Percentiles rank a stretch among this genome's conserved stretches.
Conservation (phyloP, 2,329 filamentous ascomycete genomes). For the Pyrenophora tritici-repentis region DNA sequence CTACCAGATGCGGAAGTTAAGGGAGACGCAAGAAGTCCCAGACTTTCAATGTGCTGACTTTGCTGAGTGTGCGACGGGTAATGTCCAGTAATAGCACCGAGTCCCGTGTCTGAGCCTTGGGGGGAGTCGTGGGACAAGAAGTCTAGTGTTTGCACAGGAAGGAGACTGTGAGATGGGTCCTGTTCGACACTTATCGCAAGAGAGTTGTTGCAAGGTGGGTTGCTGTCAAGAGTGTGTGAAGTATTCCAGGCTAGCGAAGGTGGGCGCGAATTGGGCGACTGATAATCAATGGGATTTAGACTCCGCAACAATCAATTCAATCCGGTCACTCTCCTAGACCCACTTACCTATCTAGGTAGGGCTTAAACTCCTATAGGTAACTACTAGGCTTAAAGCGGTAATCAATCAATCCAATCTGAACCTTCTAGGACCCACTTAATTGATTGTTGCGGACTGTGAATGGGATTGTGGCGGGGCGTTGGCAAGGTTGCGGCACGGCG, state of each 20-base stretch:
- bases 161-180: constrained; percentile 15
- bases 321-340: too few relatives aligned
- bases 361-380: too few relatives aligned
- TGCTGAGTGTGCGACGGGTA: constrained; percentile 21
- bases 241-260: constrained; percentile 32
- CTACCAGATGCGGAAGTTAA: constrained; percentile 29
- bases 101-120: constrained; percentile 16
- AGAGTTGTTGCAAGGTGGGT: constrained; percentile 27
- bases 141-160: constrained; percentile 27
- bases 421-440: too few relatives aligned
- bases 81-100: constrained; percentile 16
- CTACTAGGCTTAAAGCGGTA: too few relatives aligned
- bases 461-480: constrained; percentile 37
- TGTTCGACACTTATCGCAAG: constrained; percentile 20
- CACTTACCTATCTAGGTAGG: too few relatives aligned
- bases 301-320: too few relatives aligned
- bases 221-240: constrained; percentile 22
- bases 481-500: constrained; percentile 41
- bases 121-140: constrained; percentile 26
- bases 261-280: constrained; percentile 29
- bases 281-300: constrained; percentile 39
- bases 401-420: too few relatives aligned
- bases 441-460: too few relatives aligned
- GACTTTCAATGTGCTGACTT: constrained; percentile 14
- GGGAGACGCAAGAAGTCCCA: constrained; percentile 27